Percentiles rank a stretch among this genome's conserved stretches.
These are phyloP conservation scores for Candida chauliodis DNA, from an alignment of 805 yeast genomes.

Conservation along the genomic window DNA sequence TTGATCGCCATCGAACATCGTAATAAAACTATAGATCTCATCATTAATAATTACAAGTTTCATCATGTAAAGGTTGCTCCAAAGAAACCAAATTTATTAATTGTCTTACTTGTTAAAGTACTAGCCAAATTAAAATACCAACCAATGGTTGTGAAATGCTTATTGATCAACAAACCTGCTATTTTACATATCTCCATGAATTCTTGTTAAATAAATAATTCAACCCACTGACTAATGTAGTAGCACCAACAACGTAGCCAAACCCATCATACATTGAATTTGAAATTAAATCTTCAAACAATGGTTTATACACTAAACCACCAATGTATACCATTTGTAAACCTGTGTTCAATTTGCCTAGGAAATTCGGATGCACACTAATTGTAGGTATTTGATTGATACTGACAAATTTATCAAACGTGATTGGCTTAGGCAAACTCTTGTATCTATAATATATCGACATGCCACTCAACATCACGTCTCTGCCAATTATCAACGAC, in stretches of 20 bases:
- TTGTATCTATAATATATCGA: conserved; percentile 71
- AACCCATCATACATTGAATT: conserved; percentile 19
- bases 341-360: conserved; percentile 86
- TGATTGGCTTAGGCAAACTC: conserved; percentile 73
- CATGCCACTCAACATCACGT: conserved; percentile 64
- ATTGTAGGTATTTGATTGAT: conserved; percentile 70
- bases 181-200: conserved; percentile 56
- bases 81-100: neutral
- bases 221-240: conserved; percentile 76
- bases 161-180: conserved; percentile 9
- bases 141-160: conserved; percentile 6
- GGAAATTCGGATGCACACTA: conserved; percentile 79
- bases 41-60: neutral
- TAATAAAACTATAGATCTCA: neutral
- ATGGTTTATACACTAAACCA: conserved; percentile 35
- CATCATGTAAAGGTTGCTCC: neutral
- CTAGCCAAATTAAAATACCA: conserved; percentile 1
- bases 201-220: conserved; percentile 69
- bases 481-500: conserved; percentile 76
- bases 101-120: conserved; percentile 6
- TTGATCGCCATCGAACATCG: neutral
- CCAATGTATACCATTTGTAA: conserved; percentile 89
- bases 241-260: conserved; percentile 36
- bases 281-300: conserved; percentile 20
- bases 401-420: conserved; percentile 71